Conservation (phyloP, 139 green algal genomes). For the Marvania coccoides region DNA sequence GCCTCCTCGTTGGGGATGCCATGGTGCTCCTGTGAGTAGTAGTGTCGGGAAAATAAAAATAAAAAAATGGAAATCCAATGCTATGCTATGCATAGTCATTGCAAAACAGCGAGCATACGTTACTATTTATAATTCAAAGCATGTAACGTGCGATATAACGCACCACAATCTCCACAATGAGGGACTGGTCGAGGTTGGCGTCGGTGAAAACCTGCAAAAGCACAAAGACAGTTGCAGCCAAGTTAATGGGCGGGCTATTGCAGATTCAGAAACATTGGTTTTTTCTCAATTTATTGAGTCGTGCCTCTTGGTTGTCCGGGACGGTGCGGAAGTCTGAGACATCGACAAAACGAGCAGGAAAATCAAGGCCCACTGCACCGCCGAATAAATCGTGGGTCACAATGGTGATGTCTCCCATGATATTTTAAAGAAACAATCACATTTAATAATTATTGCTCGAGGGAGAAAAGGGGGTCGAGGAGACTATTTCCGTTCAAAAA, state of each 20-base stretch:
- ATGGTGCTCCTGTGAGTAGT: slow-evolving; percentile 21
- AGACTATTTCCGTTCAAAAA: too few relatives aligned
- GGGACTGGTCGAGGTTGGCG: slow-evolving; percentile 46
- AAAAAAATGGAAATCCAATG: neutral
- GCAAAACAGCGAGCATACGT: neutral
- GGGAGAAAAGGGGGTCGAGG: too few relatives aligned
- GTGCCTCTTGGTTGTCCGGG: slow-evolving; percentile 59
- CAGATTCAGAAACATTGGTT: neutral
- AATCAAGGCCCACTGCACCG: neutral
- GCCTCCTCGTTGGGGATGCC: slow-evolving; percentile 17
- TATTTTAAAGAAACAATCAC: too few relatives aligned
- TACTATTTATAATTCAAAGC: neutral
- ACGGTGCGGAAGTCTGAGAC: slow-evolving; percentile 50
- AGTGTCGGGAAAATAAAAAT: too few relatives aligned
- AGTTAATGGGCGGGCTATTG: neutral
- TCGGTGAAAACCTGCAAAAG: slow-evolving; percentile 49
- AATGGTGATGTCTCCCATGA: too few relatives aligned
- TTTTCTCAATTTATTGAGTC: too few relatives aligned
- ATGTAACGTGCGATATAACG: neutral
- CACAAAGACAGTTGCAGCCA: too few relatives aligned
- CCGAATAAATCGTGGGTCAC: too few relatives aligned
- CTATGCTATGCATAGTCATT: neutral
- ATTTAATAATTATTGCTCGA: too few relatives aligned
- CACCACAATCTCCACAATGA: slow-evolving; percentile 60
- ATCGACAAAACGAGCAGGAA: slow-evolving; percentile 44